Evolutionary conservation across 441 rosid genomes (phyloP), one percentile per base, ranked within the genome.

Genomic region (Arabidopsis lyrata): DNA sequence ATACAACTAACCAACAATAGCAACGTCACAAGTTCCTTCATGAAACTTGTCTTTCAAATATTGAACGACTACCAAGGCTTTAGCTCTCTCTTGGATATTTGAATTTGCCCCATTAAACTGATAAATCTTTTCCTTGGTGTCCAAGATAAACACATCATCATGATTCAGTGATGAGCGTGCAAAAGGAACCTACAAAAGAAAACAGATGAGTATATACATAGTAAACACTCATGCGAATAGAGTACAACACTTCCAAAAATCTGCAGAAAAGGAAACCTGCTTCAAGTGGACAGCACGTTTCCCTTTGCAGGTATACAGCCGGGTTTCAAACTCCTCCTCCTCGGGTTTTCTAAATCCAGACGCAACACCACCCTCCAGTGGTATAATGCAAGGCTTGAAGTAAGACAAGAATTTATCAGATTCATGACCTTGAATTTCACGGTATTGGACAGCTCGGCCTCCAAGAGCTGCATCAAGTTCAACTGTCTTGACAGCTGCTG

Each of bases 61-160:
- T 80, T 93, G 99, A 83, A 91, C 88, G 49, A 93, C 98, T 85
- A 87, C 98, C 83, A 96, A 86, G 35, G 99, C 96, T 84, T 96
- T 96, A 48, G 95, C 99, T 74, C 99, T 85, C 81, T 96, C 99
- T 77, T 96, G 99, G 74, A 96, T 93, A 81, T 89, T 96, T 50
- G 99, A 91, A 80, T 96, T 93, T 78, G 97, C 88, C 47, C 98
- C 99, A 76, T 96, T 93, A 86, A 96, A 96, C 83, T 96, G 99
- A 85, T 84, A 96, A 59, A 96, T 88, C 86, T 96, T 96, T 60
- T 82, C 74, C 77, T 87, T 75, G 52, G 91, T 81, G 78, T 93
- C 98, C 82, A 96, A 79, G 77, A 93, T 91, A 81, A 96, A 96
- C 64, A 96, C 97, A 80, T 96, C 99, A 81, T 96, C 99, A 53